phyloP scores from a whole-genome alignment of 305 asterid genomes.

The Rubia tinctorum region DNA sequence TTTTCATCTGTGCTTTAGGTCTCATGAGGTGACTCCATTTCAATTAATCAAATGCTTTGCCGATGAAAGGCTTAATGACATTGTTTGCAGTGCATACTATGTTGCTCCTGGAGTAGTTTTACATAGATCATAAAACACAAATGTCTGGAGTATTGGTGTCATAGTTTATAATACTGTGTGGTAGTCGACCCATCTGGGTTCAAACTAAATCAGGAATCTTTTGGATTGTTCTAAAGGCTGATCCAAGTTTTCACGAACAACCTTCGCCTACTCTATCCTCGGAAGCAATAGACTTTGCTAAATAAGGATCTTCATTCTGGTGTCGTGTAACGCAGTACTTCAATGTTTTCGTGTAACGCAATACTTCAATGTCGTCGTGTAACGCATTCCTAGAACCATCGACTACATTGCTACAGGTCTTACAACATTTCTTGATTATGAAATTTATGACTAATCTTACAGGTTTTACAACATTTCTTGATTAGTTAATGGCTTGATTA shows the following conservation, averaged over 20 bases:
- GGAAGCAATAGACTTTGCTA: conserved; percentile 55
- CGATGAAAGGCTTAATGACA: no score
- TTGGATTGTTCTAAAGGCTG: conserved; percentile 81
- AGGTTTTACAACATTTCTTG: no score
- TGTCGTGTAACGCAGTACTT: no score
- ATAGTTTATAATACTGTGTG: conserved; percentile 40
- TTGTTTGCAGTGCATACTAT: conserved; percentile 59
- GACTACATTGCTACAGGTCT: conserved; percentile 96
- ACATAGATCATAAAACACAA: conserved; percentile 79
- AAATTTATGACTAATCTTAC: background rate
- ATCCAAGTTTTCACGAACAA: conserved; percentile 78
- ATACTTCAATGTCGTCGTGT: conserved; percentile 34
- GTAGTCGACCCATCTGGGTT: conserved; percentile 84
- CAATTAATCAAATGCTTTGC: conserved; percentile 13
- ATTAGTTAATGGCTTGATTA: no score
- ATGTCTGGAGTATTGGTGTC: conserved; percentile 93
- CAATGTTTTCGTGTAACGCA: no score
- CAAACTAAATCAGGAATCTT: conserved; percentile 88
- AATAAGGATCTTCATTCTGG: no score
- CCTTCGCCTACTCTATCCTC: conserved; percentile 69
- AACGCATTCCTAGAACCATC: conserved; percentile 54
- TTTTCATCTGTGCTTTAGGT: no score
- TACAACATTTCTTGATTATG: background rate
- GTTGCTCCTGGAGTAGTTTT: conserved; percentile 85
- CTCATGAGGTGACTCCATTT: no score